A percentile compares a stretch with the other conserved stretches of the same genome.
phyloP scores from a whole-genome alignment of 2,329 filamentous ascomycete species.

The Xylaria arbuscula region DNA sequence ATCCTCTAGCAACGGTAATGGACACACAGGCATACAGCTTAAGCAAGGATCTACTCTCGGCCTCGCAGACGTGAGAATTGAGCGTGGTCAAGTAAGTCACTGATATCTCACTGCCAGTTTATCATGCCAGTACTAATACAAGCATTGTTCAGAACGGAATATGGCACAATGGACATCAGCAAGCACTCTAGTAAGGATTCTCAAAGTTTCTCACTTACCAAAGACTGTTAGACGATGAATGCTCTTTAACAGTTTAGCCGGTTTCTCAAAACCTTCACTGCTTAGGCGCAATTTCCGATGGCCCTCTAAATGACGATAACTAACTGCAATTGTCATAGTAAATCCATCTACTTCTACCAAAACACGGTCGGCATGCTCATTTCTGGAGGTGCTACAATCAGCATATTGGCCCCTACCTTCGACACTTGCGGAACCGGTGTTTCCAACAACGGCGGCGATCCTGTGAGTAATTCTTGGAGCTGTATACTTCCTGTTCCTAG shows the following conservation, averaged over 20 bases:
- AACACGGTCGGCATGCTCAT: slow-evolving; percentile 56
- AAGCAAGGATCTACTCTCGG: slow-evolving; percentile 56
- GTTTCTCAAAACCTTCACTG: background rate
- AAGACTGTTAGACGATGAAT: background rate
- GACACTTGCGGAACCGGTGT: slow-evolving; percentile 54
- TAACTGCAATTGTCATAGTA: slow-evolving; percentile 35
- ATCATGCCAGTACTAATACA: slow-evolving; percentile 25
- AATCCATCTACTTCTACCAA: slow-evolving; percentile 57
- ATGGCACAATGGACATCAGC: slow-evolving; percentile 57
- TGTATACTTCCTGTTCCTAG: no score
- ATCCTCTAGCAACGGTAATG: slow-evolving; percentile 49
- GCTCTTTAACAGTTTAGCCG: background rate
- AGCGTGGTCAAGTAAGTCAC: slow-evolving; percentile 52
- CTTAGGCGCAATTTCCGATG: background rate
- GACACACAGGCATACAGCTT: slow-evolving; percentile 57
- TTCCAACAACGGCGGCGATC: slow-evolving; percentile 52
- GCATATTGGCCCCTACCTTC: slow-evolving; percentile 55
- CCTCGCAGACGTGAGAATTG: slow-evolving; percentile 56
- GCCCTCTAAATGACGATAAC: background rate
- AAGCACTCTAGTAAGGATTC: slow-evolving; percentile 50
- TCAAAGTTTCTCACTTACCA: background rate
- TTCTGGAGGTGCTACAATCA: slow-evolving; percentile 54
- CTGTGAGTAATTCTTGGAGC: slow-evolving; percentile 27
- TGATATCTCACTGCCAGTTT: no score
- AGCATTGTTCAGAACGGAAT: slow-evolving; percentile 53